Percentiles rank a stretch among this genome's conserved stretches.
Evolutionary conservation across 2,329 filamentous ascomycete genomes (phyloP).

Genomic region (Fusarium multiceps): DNA sequence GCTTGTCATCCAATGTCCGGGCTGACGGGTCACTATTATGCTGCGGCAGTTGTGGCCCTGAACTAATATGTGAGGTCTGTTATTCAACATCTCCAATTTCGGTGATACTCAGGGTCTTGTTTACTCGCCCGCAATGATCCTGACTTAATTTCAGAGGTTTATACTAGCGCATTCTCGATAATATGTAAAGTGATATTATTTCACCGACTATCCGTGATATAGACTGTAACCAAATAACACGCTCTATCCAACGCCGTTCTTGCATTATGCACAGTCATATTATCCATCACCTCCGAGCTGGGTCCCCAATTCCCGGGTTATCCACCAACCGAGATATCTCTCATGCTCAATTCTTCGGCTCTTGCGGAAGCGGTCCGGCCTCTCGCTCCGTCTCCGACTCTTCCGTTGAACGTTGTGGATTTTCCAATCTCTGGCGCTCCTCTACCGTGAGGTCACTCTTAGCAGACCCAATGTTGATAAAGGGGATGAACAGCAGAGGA

Average conservation of each 20-base stretch:
- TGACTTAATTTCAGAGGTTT: not conserved
- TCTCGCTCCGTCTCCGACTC: constrained; percentile 21
- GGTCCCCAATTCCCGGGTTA: constrained; percentile 1
- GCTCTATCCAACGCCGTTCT: constrained; percentile 3
- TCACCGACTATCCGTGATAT: not conserved
- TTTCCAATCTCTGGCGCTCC: constrained; percentile 40
- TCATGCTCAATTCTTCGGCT: constrained; percentile 19
- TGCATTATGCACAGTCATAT: constrained; percentile 4
- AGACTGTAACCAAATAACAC: not conserved
- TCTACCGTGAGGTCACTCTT: constrained; percentile 46
- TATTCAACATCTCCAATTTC: constrained; percentile 5
- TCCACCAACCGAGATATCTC: constrained; percentile 12
- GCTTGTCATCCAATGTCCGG: constrained; percentile 11
- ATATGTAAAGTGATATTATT: constrained; percentile 2
- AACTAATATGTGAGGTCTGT: not conserved
- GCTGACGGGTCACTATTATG: constrained; percentile 10
- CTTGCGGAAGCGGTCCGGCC: constrained; percentile 7
- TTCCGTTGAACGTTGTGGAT: constrained; percentile 10
- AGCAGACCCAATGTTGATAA: constrained; percentile 43
- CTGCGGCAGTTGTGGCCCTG: constrained; percentile 2
- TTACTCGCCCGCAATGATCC: not conserved
- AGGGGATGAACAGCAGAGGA: constrained; percentile 36
- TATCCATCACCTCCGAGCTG: constrained; percentile 7
- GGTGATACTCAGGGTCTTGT: not conserved
- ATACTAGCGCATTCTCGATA: not conserved